Evolutionary conservation across 306 rosid genomes (phyloP).

Genomic region (Sophora flavescens): DNA sequence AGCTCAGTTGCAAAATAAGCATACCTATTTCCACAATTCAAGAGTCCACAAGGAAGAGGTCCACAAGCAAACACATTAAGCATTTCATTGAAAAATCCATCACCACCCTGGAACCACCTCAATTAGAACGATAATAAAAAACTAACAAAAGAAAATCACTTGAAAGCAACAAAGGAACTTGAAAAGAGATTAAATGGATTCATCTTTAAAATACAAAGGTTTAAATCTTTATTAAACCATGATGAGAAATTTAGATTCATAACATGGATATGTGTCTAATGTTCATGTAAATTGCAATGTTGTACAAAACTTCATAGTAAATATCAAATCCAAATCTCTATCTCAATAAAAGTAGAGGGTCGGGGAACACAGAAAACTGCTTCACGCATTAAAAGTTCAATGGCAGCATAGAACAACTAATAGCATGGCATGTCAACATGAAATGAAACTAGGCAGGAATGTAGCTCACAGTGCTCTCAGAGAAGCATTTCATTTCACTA

Average conservation of each 20-base stretch:
- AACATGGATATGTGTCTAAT: conserved; percentile 26
- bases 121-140: conserved; percentile 45
- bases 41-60: conserved; percentile 89
- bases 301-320: background rate
- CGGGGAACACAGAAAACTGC: background rate
- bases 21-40: conserved; percentile 94
- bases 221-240: conserved; percentile 30
- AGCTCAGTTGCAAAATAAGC: conserved; percentile 29
- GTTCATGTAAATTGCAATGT: conserved; percentile 4
- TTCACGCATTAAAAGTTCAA: conserved; percentile 4
- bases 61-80: conserved; percentile 78
- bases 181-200: conserved; percentile 29
- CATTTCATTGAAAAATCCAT: conserved; percentile 97
- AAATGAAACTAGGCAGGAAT: background rate
- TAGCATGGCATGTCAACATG: conserved; percentile 5
- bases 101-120: conserved; percentile 86
- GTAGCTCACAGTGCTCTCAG: background rate
- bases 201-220: conserved; percentile 23
- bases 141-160: conserved; percentile 33
- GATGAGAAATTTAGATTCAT: background rate
- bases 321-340: background rate
- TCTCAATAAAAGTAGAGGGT: background rate
- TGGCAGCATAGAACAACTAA: conserved; percentile 10
- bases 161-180: conserved; percentile 26
- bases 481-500: conserved; percentile 2